Evolutionary conservation across 257 asterid genomes (phyloP).

Genomic region (Haberlea rhodopensis): DNA sequence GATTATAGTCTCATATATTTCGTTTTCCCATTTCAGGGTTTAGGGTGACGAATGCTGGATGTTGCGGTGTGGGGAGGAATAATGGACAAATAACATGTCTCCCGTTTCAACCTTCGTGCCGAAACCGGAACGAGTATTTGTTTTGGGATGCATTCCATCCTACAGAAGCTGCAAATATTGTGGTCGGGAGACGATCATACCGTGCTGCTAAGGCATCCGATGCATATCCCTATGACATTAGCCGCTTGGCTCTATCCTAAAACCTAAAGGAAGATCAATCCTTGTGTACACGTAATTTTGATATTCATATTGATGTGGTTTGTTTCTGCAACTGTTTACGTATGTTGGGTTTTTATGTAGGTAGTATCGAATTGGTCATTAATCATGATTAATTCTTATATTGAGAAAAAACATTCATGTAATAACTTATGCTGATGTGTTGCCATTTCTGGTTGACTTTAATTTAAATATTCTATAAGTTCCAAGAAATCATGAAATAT

Average conservation of each 20-base stretch:
- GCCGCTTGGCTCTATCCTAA: conserved; percentile 81
- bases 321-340: too few relatives aligned
- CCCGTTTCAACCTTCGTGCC: conserved; percentile 65
- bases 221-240: conserved; percentile 74
- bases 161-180: conserved; percentile 63
- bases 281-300: too few relatives aligned
- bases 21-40: conserved; percentile 42
- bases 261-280: too few relatives aligned
- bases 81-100: conserved; percentile 91
- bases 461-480: too few relatives aligned
- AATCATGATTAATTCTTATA: too few relatives aligned
- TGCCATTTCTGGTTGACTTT: too few relatives aligned
- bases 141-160: conserved; percentile 98
- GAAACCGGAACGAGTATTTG: conserved; percentile 53
- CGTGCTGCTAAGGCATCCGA: conserved; percentile 59
- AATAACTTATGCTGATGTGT: too few relatives aligned
- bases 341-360: too few relatives aligned
- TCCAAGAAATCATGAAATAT: too few relatives aligned
- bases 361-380: too few relatives aligned
- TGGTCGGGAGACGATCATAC: conserved; percentile 73
- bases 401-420: too few relatives aligned
- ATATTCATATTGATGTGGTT: too few relatives aligned
- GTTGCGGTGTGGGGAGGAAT: conserved; percentile 94
- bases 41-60: conserved; percentile 73
- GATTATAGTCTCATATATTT: background rate